Evolutionary conservation across 139 green algal species (phyloP).

Genomic region (Diplosphaera chodatii): DNA sequence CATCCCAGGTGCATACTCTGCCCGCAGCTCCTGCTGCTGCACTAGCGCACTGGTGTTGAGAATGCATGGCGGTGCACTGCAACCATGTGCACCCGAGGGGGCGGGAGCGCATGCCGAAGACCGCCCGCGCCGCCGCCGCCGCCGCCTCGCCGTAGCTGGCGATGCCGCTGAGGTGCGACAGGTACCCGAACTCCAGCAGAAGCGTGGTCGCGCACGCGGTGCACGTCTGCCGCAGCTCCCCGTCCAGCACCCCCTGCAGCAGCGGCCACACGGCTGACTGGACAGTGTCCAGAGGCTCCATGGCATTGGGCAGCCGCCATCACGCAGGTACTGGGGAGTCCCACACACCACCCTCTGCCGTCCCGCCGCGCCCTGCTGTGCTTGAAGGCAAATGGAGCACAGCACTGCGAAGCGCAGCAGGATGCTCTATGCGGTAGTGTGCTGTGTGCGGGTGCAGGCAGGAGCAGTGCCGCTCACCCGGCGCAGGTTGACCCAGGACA

Average conservation of each 20-base stretch:
- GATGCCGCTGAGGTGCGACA: slow-evolving; percentile 57
- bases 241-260: slow-evolving; percentile 29
- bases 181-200: slow-evolving; percentile 77
- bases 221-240: slow-evolving; percentile 62
- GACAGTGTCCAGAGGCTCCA: too few species aligned
- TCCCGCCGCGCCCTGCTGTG: too few species aligned
- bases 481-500: slow-evolving; percentile 65
- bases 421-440: neutral
- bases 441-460: too few species aligned
- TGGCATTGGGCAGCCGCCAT: too few species aligned
- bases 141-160: slow-evolving; percentile 29
- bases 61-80: too few species aligned
- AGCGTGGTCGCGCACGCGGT: slow-evolving; percentile 82
- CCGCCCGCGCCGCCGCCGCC: slow-evolving; percentile 16
- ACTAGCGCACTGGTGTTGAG: too few species aligned
- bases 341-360: too few species aligned
- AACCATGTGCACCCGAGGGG: too few species aligned
- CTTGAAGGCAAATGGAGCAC: neutral
- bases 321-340: too few species aligned
- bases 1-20: too few species aligned
- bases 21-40: too few species aligned
- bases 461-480: slow-evolving; percentile 34
- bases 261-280: neutral
- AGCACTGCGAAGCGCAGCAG: neutral
- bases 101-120: slow-evolving; percentile 21